These are phyloP conservation scores for Typha latifolia DNA, from an alignment of 176 grass and related monocot genomes.

Conservation along the genomic window DNA sequence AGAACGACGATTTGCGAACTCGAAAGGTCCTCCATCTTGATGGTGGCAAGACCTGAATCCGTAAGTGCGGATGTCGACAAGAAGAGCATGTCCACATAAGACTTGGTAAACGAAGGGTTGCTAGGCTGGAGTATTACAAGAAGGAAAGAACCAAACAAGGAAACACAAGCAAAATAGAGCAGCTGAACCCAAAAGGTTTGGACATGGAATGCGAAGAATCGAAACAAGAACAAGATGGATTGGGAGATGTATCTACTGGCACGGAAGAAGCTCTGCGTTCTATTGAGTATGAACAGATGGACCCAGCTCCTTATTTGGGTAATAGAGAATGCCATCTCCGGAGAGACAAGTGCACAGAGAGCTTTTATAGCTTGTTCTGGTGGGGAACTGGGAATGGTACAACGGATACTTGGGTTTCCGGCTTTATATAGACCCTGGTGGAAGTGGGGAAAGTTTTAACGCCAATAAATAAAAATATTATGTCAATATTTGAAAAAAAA, in stretches of 20 bases:
- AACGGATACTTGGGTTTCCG: too few relatives aligned
- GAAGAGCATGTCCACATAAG: conserved; percentile 50
- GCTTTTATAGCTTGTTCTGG: too few relatives aligned
- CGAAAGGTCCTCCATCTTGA: conserved; percentile 71
- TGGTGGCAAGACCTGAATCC: conserved; percentile 49
- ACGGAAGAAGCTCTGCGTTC: conserved; percentile 24
- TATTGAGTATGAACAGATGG: conserved; percentile 22
- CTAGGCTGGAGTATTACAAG: conserved; percentile 36
- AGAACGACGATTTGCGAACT: conserved; percentile 42
- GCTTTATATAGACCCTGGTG: too few relatives aligned
- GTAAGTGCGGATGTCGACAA: conserved; percentile 56
- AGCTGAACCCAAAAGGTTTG: conserved; percentile 40
- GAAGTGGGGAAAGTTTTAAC: too few relatives aligned
- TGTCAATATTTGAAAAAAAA: too few relatives aligned
- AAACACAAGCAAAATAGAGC: conserved; percentile 47
- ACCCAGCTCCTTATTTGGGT: neutral
- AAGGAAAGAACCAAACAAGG: conserved; percentile 47
- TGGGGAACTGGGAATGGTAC: too few relatives aligned
- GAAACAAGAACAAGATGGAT: conserved; percentile 7
- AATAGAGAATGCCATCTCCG: conserved; percentile 5
- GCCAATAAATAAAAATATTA: too few relatives aligned
- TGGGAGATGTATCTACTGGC: conserved; percentile 8
- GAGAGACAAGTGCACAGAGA: neutral
- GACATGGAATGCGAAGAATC: conserved; percentile 28
- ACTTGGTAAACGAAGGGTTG: conserved; percentile 9